Evolutionary conservation across 495 filamentous ascomycete genomes (phyloP).

Genomic region (Aspergillus panamensis): DNA sequence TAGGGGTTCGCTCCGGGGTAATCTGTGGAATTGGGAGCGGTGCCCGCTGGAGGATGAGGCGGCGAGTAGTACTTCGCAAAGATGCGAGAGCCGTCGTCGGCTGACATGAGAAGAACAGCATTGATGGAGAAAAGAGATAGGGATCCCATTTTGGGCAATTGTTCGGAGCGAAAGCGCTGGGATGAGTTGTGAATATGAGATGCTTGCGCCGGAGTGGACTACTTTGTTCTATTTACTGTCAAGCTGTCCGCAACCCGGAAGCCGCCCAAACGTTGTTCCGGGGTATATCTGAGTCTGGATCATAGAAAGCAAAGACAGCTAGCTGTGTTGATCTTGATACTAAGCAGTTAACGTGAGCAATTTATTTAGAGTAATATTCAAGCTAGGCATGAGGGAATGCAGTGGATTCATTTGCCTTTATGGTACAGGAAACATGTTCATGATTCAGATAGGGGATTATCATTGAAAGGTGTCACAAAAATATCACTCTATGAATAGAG

Average conservation of each 20-base stretch:
- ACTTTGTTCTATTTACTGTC: conserved; percentile 32
- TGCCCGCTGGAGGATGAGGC: conserved; percentile 67
- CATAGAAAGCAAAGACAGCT: too few species aligned
- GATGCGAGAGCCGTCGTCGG: conserved; percentile 84
- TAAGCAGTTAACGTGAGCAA: too few species aligned
- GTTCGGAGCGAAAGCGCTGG: conserved; percentile 6
- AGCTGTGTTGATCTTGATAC: too few species aligned
- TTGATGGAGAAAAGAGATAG: conserved; percentile 89
- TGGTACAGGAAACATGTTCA: conserved; percentile 5
- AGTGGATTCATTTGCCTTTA: background rate
- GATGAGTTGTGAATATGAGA: conserved; percentile 6
- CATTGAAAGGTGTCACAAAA: conserved; percentile 12
- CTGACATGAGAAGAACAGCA: conserved; percentile 85
- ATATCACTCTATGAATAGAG: conserved; percentile 16
- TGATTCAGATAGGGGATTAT: conserved; percentile 8
- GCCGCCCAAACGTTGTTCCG: conserved; percentile 42
- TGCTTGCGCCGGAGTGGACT: background rate
- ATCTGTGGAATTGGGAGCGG: conserved; percentile 47
- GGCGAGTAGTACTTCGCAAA: conserved; percentile 93
- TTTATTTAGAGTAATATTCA: too few species aligned
- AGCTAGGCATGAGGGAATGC: background rate
- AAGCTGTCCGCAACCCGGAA: conserved; percentile 40
- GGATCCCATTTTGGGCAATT: conserved; percentile 40
- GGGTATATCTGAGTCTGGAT: conserved; percentile 10
- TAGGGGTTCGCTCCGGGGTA: conserved; percentile 74